Conservation (phyloP, 2,329 filamentous ascomycete genomes). For the Talaromyces piceae region DNA sequence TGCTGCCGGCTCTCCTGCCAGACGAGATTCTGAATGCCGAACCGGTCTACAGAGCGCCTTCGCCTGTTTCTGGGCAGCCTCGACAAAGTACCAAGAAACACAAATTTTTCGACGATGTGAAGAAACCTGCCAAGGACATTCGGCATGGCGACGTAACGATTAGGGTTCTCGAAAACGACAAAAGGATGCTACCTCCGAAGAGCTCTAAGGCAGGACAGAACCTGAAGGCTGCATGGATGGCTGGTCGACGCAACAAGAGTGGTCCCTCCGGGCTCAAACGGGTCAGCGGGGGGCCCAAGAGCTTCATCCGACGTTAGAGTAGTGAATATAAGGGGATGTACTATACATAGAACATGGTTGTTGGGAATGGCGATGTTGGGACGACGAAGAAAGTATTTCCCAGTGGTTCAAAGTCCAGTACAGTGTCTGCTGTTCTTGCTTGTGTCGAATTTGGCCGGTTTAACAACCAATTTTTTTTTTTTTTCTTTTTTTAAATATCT, state of each 20-base stretch:
- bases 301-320: conserved; percentile 28
- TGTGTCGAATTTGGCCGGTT: background rate
- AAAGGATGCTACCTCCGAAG: conserved; percentile 39
- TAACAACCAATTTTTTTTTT: background rate
- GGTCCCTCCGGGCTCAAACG: conserved; percentile 30
- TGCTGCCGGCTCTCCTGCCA: conserved; percentile 45
- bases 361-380: no score
- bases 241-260: conserved; percentile 25
- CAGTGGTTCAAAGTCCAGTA: no score
- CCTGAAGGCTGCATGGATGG: conserved; percentile 34
- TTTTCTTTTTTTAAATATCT: background rate
- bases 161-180: conserved; percentile 40
- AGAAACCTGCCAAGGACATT: conserved; percentile 45
- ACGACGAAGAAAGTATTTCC: no score
- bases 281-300: conserved; percentile 26
- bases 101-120: conserved; percentile 42
- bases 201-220: conserved; percentile 33
- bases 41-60: conserved; percentile 37
- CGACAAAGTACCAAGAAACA: conserved; percentile 36
- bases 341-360: no score
- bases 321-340: background rate
- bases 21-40: conserved; percentile 44
- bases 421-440: background rate
- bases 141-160: conserved; percentile 43
- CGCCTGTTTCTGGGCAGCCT: conserved; percentile 31